Evolutionary conservation across 2,329 filamentous ascomycete species (phyloP), one percentile per base, ranked within the genome.

Genomic region (Apiospora koreana): DNA sequence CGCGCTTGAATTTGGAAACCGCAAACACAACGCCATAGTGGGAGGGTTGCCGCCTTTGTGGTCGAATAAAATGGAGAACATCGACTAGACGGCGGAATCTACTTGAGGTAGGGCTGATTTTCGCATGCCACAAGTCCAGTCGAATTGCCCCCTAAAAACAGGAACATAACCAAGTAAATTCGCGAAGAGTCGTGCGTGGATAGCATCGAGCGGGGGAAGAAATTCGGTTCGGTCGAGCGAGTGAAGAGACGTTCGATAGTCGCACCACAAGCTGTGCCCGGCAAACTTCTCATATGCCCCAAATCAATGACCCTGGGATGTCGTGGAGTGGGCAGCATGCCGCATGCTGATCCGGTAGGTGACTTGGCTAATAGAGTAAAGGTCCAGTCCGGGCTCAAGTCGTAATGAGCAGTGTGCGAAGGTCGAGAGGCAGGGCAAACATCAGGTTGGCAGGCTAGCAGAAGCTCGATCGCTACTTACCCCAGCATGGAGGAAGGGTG

Each of bases 401-500:
- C 54, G 54, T n/a, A n/a, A 38, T 62, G 54, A 14, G 54, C 18
- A 62, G 31, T 38, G 38, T 18, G 12, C 9, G 31, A 38, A 38
- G 8, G 28, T 62, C 21, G 31, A 38, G 31, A 21, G 31, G 31
- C 54, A 38, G 21, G 21, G 18, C 54, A 9, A 35, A 62, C 54
- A 38, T 14, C 54, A 62, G 54, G 31, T 12, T 31, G 35, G 25
- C 42, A 45, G 42, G 65, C 42, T 21, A 46, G 65, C 65, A 67
- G 65, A 67, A 46, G 65, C 65, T 46, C 35, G 65, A 46, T 67
- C 42, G 65, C 45, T 67, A 46, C 65, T 45, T 67, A 45, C 42
- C 65, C 45, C 42, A 35, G 54, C 54, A 62, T 46, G 42, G 31
- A 67, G 25, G 42, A 31, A 46, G 42, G 28, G 23, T 64, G 31